These are phyloP conservation scores for Scedosporium boydii DNA, from an alignment of 2,329 filamentous ascomycete genomes.

Conservation along the genomic window DNA sequence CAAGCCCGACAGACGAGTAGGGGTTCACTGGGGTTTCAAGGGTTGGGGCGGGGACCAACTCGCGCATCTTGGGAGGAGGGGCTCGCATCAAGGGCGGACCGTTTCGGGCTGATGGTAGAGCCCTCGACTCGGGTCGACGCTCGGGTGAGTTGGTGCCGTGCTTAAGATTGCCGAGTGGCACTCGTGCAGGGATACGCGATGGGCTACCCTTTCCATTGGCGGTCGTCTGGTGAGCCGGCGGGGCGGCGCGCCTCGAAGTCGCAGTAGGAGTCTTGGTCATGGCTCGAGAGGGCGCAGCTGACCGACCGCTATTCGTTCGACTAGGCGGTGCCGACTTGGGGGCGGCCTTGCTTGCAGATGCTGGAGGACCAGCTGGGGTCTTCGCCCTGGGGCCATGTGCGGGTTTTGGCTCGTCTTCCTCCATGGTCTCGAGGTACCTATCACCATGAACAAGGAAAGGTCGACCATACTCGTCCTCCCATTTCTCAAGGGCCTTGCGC, in stretches of 20 bases:
- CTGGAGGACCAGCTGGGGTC: slow-evolving; percentile 58
- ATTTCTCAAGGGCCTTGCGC: slow-evolving; percentile 68
- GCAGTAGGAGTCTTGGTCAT: slow-evolving; percentile 45
- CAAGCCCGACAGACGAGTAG: slow-evolving; percentile 37
- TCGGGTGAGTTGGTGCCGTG: slow-evolving; percentile 76
- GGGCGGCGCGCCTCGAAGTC: slow-evolving; percentile 1
- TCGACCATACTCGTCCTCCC: slow-evolving; percentile 89
- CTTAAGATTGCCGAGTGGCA: slow-evolving; percentile 59
- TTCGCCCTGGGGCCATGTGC: slow-evolving; percentile 56
- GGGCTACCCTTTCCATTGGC: slow-evolving; percentile 38
- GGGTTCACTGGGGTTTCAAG: slow-evolving; percentile 39
- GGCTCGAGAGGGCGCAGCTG: slow-evolving; percentile 26
- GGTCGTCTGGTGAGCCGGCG: slow-evolving; percentile 15
- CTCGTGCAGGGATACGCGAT: slow-evolving; percentile 60
- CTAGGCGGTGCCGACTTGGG: slow-evolving; percentile 5
- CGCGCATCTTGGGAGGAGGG: slow-evolving; percentile 88
- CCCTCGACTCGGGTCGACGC: slow-evolving; percentile 40
- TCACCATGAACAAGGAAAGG: slow-evolving; percentile 91
- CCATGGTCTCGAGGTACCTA: slow-evolving; percentile 79
- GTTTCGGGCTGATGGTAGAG: slow-evolving; percentile 27
- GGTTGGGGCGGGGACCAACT: slow-evolving; percentile 48
- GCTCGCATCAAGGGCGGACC: slow-evolving; percentile 49
- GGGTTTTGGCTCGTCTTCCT: slow-evolving; percentile 49
- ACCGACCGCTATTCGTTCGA: slow-evolving; percentile 18
- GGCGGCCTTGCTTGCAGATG: slow-evolving; percentile 29